Percentiles rank a stretch among this genome's conserved stretches.
Evolutionary conservation across 768 basidiomycete species (phyloP).

Genomic region (Xerocomellus dryophilus): DNA sequence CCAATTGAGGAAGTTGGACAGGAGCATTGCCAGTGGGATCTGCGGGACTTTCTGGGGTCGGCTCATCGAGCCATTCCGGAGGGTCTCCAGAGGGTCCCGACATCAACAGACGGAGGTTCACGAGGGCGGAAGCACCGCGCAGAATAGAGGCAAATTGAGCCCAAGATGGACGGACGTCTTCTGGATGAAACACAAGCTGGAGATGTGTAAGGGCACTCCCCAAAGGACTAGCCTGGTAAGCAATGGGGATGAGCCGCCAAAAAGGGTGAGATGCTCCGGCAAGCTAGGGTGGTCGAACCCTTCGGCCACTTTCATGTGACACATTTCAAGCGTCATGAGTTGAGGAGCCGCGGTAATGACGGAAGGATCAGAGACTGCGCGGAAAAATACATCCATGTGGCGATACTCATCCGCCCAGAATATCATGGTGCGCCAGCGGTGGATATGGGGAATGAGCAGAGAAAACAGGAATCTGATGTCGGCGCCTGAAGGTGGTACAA

Average conservation of each 20-base stretch:
- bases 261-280: slow-evolving; percentile 43
- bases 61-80: slow-evolving; percentile 33
- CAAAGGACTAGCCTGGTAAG: slow-evolving; percentile 51
- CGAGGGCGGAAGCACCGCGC: slow-evolving; percentile 49
- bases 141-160: slow-evolving; percentile 51
- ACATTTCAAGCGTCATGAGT: slow-evolving; percentile 53
- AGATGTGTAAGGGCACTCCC: slow-evolving; percentile 65
- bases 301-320: slow-evolving; percentile 45
- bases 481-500: slow-evolving; percentile 16
- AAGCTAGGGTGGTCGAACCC: slow-evolving; percentile 31
- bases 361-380: slow-evolving; percentile 36
- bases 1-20: slow-evolving; percentile 30
- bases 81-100: slow-evolving; percentile 55
- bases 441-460: slow-evolving; percentile 50
- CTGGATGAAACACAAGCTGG: slow-evolving; percentile 59
- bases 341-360: slow-evolving; percentile 49
- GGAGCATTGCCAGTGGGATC: slow-evolving; percentile 31
- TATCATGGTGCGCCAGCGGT: slow-evolving; percentile 51
- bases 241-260: slow-evolving; percentile 52
- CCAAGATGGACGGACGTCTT: slow-evolving; percentile 62
- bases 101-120: slow-evolving; percentile 47
- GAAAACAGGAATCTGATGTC: slow-evolving; percentile 28
- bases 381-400: slow-evolving; percentile 46
- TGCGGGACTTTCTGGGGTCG: slow-evolving; percentile 13
- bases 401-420: slow-evolving; percentile 45